These are phyloP conservation scores for Phytophthora cryptogea DNA, from an alignment of 352 stramenopile genomes.

Conservation along the genomic window DNA sequence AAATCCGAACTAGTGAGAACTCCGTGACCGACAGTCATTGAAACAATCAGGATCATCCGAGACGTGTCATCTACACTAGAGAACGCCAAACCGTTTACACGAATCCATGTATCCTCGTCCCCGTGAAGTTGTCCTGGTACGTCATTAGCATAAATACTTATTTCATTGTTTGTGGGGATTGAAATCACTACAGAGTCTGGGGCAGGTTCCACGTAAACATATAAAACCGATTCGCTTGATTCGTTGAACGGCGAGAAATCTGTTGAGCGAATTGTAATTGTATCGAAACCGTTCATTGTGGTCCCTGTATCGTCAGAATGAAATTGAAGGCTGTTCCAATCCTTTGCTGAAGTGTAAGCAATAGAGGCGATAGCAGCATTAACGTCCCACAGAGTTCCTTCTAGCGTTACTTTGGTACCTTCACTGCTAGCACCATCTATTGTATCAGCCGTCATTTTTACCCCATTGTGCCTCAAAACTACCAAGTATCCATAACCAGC, in stretches of 20 bases:
- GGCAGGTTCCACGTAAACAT: conserved; percentile 37
- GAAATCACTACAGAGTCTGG: conserved; percentile 40
- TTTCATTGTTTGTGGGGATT: conserved; percentile 28
- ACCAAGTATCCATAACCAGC: conserved; percentile 42
- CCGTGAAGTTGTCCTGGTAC: conserved; percentile 34
- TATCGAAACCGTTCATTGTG: conserved; percentile 50
- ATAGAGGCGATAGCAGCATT: conserved; percentile 50
- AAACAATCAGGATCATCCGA: conserved; percentile 35
- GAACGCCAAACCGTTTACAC: conserved; percentile 38
- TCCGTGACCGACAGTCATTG: conserved; percentile 35
- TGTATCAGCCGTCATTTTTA: conserved; percentile 18
- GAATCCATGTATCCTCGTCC: conserved; percentile 54
- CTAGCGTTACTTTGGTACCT: conserved; percentile 31
- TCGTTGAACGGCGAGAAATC: conserved; percentile 46
- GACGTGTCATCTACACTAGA: conserved; percentile 52
- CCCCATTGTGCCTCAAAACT: conserved; percentile 28
- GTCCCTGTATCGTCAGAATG: conserved; percentile 11
- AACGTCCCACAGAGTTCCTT: conserved; percentile 43
- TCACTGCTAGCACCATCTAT: conserved; percentile 2
- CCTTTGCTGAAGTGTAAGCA: conserved; percentile 51
- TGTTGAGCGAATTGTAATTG: conserved; percentile 43
- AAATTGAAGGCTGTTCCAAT: conserved; percentile 73
- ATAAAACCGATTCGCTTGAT: conserved; percentile 37
- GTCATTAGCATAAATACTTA: conserved; percentile 36
- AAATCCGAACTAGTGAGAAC: conserved; percentile 20